Evolutionary conservation across 192 early-diverging fungal species (phyloP).

Genomic region (Coemansia sp.): DNA sequence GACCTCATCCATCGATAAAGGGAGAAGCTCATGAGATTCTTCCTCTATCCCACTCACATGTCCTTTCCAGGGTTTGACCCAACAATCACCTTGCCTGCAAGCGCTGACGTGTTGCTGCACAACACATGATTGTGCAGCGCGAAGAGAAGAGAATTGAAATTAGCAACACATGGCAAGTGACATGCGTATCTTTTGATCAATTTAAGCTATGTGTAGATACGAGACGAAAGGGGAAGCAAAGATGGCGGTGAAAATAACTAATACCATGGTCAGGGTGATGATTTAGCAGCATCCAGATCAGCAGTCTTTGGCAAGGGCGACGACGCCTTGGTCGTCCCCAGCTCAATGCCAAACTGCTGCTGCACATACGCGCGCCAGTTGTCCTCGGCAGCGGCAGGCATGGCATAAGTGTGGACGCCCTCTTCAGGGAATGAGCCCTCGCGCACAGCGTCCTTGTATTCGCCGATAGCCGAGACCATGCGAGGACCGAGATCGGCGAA

Average conservation of each 20-base stretch:
- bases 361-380: constrained; percentile 47
- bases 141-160: too few species aligned
- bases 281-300: not conserved
- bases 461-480: constrained; percentile 70
- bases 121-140: too few species aligned
- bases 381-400: constrained; percentile 48
- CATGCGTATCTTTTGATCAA: not conserved
- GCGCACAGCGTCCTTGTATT: constrained; percentile 81
- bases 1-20: too few species aligned
- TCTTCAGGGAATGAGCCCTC: constrained; percentile 72
- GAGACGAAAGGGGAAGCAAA: too few species aligned
- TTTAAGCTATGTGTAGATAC: not conserved
- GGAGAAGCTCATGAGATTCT: too few species aligned
- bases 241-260: too few species aligned
- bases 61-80: too few species aligned
- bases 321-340: not conserved
- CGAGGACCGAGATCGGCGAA: constrained; percentile 78
- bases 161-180: too few species aligned
- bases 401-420: constrained; percentile 73
- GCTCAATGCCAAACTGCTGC: constrained; percentile 42
- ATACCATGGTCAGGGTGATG: not conserved
- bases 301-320: not conserved
- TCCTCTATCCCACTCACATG: too few species aligned
- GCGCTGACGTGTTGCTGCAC: too few species aligned
- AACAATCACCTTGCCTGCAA: too few species aligned